Percentiles rank a stretch among this genome's conserved stretches.
Conservation (phyloP, 345 rosid species). For the Euphorbia pulcherrima region DNA sequence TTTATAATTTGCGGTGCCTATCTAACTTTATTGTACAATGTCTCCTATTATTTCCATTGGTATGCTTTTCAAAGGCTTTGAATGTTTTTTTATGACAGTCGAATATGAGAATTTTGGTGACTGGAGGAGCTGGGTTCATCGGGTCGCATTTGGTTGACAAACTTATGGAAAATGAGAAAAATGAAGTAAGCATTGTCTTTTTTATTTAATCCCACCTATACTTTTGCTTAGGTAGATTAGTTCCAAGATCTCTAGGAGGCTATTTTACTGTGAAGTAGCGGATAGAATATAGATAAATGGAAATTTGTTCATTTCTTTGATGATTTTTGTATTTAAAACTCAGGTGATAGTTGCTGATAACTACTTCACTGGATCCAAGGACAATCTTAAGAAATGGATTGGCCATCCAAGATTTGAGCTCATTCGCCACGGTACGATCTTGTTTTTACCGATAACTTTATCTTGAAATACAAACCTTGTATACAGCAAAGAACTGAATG, state of each 20-base stretch:
- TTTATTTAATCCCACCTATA: background rate
- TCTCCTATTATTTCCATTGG: slow-evolving; percentile 5
- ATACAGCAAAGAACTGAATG: too few relatives aligned
- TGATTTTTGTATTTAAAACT: background rate
- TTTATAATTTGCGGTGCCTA: too few relatives aligned
- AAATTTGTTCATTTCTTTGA: background rate
- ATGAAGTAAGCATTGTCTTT: slow-evolving; percentile 28
- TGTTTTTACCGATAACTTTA: background rate
- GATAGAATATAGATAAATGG: too few relatives aligned
- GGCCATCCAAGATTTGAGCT: slow-evolving; percentile 98
- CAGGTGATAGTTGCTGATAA: slow-evolving; percentile 87
- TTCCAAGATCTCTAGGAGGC: background rate
- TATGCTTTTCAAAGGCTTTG: slow-evolving; percentile 6
- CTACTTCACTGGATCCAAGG: slow-evolving; percentile 89
- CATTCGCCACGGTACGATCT: slow-evolving; percentile 72
- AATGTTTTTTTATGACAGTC: slow-evolving; percentile 26
- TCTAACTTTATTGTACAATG: background rate
- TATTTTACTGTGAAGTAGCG: too few relatives aligned
- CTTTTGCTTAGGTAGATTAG: background rate
- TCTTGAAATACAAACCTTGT: too few relatives aligned
- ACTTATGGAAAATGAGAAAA: slow-evolving; percentile 36
- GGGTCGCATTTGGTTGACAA: slow-evolving; percentile 36
- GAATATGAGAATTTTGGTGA: slow-evolving; percentile 37
- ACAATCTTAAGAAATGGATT: slow-evolving; percentile 86
- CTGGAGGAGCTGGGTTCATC: slow-evolving; percentile 40